These are phyloP conservation scores for Kazachstania psychrophila DNA, from an alignment of 805 yeast species.

Conservation along the genomic window DNA sequence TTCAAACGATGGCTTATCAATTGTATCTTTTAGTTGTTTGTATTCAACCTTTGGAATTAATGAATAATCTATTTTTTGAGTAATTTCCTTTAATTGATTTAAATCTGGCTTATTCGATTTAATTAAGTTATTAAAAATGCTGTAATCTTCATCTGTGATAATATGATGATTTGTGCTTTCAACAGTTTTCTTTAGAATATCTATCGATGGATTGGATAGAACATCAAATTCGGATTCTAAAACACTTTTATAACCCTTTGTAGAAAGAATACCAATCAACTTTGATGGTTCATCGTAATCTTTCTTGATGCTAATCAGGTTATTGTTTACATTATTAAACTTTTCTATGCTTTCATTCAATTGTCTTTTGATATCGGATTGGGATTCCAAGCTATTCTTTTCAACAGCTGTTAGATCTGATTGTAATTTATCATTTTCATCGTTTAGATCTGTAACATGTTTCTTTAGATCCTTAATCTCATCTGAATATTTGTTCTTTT, in stretches of 20 bases:
- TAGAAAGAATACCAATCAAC: neutral
- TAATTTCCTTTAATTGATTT: neutral
- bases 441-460: slow-evolving; percentile 52
- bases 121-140: neutral
- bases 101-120: neutral
- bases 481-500: slow-evolving; percentile 30
- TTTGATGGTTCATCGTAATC: neutral
- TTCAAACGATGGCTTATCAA: slow-evolving; percentile 11
- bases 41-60: slow-evolving; percentile 7
- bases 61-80: slow-evolving; percentile 6
- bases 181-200: slow-evolving; percentile 2
- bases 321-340: neutral
- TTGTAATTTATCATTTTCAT: slow-evolving; percentile 49
- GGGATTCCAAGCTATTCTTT: too few relatives aligned
- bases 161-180: neutral
- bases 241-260: neutral
- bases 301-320: neutral
- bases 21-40: slow-evolving; percentile 6
- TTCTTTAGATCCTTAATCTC: slow-evolving; percentile 42
- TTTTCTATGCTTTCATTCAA: neutral
- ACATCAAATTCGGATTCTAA: neutral
- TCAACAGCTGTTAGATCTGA: too few relatives aligned
- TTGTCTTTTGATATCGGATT: too few relatives aligned
- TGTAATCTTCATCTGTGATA: neutral
- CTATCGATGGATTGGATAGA: slow-evolving; percentile 1